Evolutionary conservation across 2,329 filamentous ascomycete genomes (phyloP), one percentile per base, ranked within the genome.

Genomic region (Chrysoporthe deuterocubensis): DNA sequence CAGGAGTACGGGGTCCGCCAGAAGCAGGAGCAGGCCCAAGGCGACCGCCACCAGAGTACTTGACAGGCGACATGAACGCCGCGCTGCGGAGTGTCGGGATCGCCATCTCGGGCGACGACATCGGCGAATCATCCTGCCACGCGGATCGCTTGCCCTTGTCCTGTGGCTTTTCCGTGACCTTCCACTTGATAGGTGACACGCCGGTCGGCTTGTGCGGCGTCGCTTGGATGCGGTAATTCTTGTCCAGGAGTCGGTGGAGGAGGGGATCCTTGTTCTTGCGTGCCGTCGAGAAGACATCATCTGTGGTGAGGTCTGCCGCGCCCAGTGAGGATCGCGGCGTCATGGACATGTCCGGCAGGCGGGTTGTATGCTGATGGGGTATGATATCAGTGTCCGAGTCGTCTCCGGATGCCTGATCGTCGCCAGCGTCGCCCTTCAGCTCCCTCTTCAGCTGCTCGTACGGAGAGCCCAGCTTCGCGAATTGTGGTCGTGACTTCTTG

Each of bases 201-300:
- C 80, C 81, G 43, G 78, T 75, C 4, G 72, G 74, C 74, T 89
- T 90, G 72, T 96, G 90, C 0, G 96, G 96, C 11, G 96, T 99
- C 6, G 95, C 93, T 78, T 96, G 93, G 34, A 99, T 85, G 43
- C 95, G 92, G 81, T 97, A 99, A 67, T 92, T 97, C 80, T 96
- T 97, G 82, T 98, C 94, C 5, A 97, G 87, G n/a, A 98, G 85
- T 68, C 92, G 92, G 78, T 98, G 95, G 52, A 99, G 85, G 9
- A 98, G 84, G 2, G 92, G 92, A 75, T 97, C 93, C 69, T 89
- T 87, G 74, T 82, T 83, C 75, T 70, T 76, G 64, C 48, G 70
- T 48, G 75, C 67, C 9, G 75, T 71, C 62, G 71, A 70, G 32
- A 71, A 71, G 58, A 65, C 70, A 61, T 66, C 71, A 67, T 69